phyloP scores from a whole-genome alignment of 768 basidiomycete species.

The Leccinum boreale region DNA sequence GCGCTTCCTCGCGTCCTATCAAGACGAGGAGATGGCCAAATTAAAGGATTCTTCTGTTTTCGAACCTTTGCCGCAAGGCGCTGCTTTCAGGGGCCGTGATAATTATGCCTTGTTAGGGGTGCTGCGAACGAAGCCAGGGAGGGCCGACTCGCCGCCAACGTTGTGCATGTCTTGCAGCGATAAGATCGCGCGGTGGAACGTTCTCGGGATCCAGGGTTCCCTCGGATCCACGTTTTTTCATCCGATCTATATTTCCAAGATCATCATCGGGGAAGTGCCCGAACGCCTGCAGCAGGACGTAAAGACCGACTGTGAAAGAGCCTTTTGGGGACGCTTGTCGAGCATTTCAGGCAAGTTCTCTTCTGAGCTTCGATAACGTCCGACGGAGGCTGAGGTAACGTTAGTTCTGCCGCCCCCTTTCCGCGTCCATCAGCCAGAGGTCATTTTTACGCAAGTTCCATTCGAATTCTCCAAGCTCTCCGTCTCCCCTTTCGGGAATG shows the following conservation, averaged over 20 bases:
- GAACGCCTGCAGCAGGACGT: slow-evolving; percentile 38
- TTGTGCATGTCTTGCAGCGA: slow-evolving; percentile 91
- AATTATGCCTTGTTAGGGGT: slow-evolving; percentile 74
- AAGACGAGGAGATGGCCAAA: slow-evolving; percentile 68
- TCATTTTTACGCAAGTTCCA: slow-evolving; percentile 55
- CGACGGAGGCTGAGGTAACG: background rate
- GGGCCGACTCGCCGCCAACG: slow-evolving; percentile 84
- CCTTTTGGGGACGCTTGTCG: slow-evolving; percentile 56
- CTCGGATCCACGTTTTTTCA: slow-evolving; percentile 52
- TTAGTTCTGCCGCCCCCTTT: slow-evolving; percentile 50
- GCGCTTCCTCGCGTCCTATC: slow-evolving; percentile 68
- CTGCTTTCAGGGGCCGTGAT: slow-evolving; percentile 70
- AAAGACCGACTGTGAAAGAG: slow-evolving; percentile 62
- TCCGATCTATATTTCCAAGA: slow-evolving; percentile 61
- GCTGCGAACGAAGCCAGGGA: slow-evolving; percentile 90
- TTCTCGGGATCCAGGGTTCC: slow-evolving; percentile 84
- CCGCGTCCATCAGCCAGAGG: slow-evolving; percentile 42
- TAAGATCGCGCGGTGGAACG: slow-evolving; percentile 86
- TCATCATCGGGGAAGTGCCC: slow-evolving; percentile 76
- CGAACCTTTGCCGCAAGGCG: slow-evolving; percentile 33
- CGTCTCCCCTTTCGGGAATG: slow-evolving; percentile 29
- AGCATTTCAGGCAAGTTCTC: slow-evolving; percentile 37
- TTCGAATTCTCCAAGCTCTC: slow-evolving; percentile 57
- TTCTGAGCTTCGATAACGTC: background rate
- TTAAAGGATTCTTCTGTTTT: slow-evolving; percentile 52